A percentile compares a stretch with the other conserved stretches of the same genome.
Conservation (phyloP, 441 rosid species). For the Raphanus hybrid region DNA sequence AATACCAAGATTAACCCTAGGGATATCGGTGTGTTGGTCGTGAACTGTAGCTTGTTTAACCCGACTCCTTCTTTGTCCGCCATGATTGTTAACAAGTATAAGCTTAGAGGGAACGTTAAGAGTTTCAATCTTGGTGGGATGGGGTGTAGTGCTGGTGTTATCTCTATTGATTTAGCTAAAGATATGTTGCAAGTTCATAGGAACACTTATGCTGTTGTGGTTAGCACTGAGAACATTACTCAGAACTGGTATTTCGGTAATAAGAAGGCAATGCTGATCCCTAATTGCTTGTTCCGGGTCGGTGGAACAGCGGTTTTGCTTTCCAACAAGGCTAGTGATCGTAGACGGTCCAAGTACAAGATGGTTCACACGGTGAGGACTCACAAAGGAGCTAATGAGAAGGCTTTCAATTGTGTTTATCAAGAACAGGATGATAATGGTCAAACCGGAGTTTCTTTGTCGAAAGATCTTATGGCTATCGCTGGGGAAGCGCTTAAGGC, state of each 20-base stretch:
- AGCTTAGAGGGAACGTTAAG: not conserved
- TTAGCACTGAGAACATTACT: not conserved
- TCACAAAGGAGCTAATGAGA: not conserved
- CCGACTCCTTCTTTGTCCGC: not conserved
- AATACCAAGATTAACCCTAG: not conserved
- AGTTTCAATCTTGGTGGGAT: not conserved
- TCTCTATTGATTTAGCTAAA: not conserved
- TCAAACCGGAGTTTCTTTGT: not conserved
- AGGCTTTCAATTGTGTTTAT: not conserved
- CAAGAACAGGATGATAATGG: not conserved
- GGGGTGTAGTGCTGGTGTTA: not conserved
- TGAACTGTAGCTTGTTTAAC: not conserved
- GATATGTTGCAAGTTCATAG: not conserved
- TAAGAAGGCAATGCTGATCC: not conserved
- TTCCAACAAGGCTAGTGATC: not conserved
- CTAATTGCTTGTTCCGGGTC: not conserved
- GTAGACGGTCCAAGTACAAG: not conserved
- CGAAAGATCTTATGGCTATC: not conserved
- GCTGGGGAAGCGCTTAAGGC: not conserved
- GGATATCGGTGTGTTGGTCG: not conserved
- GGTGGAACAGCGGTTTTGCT: not conserved
- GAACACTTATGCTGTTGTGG: not conserved
- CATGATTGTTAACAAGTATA: not conserved
- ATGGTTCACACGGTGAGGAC: not conserved
- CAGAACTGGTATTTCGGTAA: not conserved